Base-by-base conservation (phyloP, 2,329 filamentous ascomycete species). In the Aspergillus sp. region DNA sequence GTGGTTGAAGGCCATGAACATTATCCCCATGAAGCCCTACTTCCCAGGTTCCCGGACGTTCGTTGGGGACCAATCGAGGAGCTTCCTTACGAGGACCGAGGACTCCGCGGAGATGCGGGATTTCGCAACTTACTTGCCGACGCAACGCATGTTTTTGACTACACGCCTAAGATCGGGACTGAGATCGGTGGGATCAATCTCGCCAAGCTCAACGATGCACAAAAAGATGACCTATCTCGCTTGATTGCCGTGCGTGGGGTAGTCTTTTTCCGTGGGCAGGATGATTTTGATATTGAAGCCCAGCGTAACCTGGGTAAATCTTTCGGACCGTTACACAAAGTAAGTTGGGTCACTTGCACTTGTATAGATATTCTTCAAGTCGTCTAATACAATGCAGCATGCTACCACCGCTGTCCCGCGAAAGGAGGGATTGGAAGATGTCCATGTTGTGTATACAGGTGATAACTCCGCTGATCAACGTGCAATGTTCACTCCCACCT, bases 261-360 rank as follows among this genome's bases (percentile, higher is more conserved):
- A 0, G 76, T 81, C 1, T 78, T 80, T 61, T 79, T 80, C 67
- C 70, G 77, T 9, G 64, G 73, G 42, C 78, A 81, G 57, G 68
- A 74, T 46, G 73, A 77, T 52, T 70, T 80, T 28, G 70, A 70
- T 50, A 72, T 80, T 41, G 70, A 78, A n/a, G 66, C 70, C 19
- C 77, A 80, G 56, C 64, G 75, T 7, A 67, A 73, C 46, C 64
- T 80, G 3, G 75, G 76, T 5, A 57, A 65, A 35, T 74, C 79
- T 58, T 78, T 76, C 53, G 77, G 77, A 4, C 69, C 62, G 8
- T 60, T 79, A 0, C 76, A 79, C 58, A 77, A 72, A 60, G 62
- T 61, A 46, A n/a, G 51, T 35, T 6, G 12, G 1, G 7, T 4
- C 3, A 27, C 10, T 12, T 27, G 35, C 3, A 8, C 19, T 7